Evolutionary conservation across 2,329 filamentous ascomycete genomes (phyloP).

Genomic region (Cytospora schulzeri): DNA sequence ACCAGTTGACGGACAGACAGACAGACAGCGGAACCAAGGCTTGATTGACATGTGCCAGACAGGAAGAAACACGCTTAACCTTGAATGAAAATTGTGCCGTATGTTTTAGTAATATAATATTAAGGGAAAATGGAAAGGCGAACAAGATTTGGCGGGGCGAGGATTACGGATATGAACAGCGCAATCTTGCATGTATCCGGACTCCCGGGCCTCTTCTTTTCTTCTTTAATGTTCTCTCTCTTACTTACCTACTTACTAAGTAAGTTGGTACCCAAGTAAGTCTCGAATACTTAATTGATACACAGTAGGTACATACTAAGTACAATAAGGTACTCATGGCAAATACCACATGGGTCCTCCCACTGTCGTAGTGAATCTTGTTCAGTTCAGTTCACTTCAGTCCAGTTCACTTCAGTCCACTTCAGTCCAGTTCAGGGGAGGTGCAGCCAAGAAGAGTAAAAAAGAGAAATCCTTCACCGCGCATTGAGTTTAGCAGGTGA

Average conservation of each 20-base stretch:
- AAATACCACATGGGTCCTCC: not conserved
- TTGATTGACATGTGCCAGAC: conserved; percentile 20
- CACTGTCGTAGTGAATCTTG: too few relatives aligned
- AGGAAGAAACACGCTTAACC: conserved; percentile 28
- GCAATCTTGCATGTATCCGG: conserved; percentile 1
- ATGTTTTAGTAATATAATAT: not conserved
- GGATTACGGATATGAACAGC: not conserved
- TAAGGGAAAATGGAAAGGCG: not conserved
- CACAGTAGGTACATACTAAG: too few relatives aligned
- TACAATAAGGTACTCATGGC: too few relatives aligned
- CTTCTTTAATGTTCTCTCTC: not conserved
- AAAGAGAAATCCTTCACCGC: conserved; percentile 1
- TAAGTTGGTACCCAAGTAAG: too few relatives aligned
- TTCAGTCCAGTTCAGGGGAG: too few relatives aligned
- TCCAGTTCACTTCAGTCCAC: too few relatives aligned
- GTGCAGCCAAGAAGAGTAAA: not conserved
- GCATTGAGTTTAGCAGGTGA: conserved; percentile 5
- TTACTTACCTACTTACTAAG: too few relatives aligned
- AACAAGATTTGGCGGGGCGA: not conserved
- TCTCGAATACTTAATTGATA: too few relatives aligned
- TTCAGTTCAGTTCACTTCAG: too few relatives aligned
- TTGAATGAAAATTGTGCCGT: not conserved
- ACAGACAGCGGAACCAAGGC: not conserved
- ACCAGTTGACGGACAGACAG: not conserved
- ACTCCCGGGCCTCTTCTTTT: not conserved